Evolutionary conservation across 179 eudicot species (phyloP).

Genomic region (Spinacia oleracea): DNA sequence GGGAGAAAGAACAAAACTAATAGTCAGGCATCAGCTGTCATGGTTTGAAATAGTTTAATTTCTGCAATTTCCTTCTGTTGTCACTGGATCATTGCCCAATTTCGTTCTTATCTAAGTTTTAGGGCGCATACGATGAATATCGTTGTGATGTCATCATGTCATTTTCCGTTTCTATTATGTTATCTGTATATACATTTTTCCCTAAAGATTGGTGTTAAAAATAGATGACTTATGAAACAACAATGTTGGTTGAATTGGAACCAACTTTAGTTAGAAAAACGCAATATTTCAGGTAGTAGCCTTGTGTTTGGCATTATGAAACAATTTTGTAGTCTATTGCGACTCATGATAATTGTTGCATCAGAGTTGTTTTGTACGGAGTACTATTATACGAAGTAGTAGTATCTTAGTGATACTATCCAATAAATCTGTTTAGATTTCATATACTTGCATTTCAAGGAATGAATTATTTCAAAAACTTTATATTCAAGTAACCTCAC

Average conservation of each 20-base stretch:
- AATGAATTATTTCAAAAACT: too few relatives aligned
- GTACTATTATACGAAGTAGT: too few relatives aligned
- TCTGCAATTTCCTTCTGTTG: neutral
- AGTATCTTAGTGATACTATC: too few relatives aligned
- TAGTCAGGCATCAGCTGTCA: constrained; percentile 17
- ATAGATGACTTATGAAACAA: neutral
- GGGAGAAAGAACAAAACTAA: constrained; percentile 56
- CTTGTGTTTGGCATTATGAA: too few relatives aligned
- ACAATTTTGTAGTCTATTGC: too few relatives aligned
- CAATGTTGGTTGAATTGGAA: neutral
- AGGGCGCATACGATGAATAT: neutral
- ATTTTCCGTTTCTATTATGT: too few relatives aligned
- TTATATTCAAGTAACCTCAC: too few relatives aligned
- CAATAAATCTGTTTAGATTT: too few relatives aligned
- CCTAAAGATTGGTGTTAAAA: neutral
- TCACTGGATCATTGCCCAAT: neutral
- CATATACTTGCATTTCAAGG: too few relatives aligned
- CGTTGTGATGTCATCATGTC: neutral
- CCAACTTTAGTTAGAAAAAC: neutral
- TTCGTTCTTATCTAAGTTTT: neutral
- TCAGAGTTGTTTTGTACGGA: too few relatives aligned
- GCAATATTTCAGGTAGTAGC: neutral
- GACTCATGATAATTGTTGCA: too few relatives aligned
- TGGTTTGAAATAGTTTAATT: constrained; percentile 27
- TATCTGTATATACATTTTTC: neutral